phyloP scores from a whole-genome alignment of 192 early-diverging fungal genomes.

The Gaertneriomyces semiglobifer region DNA sequence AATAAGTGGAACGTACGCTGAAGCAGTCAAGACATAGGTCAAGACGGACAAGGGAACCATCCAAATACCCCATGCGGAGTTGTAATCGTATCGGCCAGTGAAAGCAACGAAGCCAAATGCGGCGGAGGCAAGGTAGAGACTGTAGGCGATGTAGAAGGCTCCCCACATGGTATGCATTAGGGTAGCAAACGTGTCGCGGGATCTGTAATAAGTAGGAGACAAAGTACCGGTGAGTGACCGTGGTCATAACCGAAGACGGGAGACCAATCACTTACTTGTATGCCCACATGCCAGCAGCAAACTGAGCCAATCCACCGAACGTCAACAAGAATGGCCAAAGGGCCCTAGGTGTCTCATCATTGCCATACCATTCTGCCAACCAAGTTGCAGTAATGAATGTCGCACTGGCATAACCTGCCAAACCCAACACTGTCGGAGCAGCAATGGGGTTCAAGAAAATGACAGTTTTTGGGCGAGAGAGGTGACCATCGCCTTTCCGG shows the following conservation, averaged over 20 bases:
- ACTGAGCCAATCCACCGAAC: conserved; percentile 30
- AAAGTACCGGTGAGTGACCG: no score
- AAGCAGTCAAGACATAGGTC: conserved; percentile 22
- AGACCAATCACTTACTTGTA: conserved; percentile 22
- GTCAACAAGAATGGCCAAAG: conserved; percentile 33
- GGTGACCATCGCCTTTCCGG: no score
- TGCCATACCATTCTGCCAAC: conserved; percentile 30
- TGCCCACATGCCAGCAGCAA: conserved; percentile 29
- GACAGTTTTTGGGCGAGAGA: no score
- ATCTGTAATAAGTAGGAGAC: neutral
- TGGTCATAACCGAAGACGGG: neutral
- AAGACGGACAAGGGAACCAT: conserved; percentile 28
- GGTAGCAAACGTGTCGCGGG: conserved; percentile 27
- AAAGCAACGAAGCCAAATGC: conserved; percentile 3
- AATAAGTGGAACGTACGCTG: conserved; percentile 2
- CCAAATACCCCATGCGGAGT: conserved; percentile 26
- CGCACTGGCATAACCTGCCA: conserved; percentile 21
- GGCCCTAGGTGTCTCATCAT: conserved; percentile 5
- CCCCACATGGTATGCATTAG: conserved; percentile 32
- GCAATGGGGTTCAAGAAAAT: conserved; percentile 15
- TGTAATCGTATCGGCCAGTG: conserved; percentile 21
- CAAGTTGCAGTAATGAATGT: conserved; percentile 20
- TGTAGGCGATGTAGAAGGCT: conserved; percentile 26
- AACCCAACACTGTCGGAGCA: conserved; percentile 19
- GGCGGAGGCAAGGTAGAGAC: conserved; percentile 20